Base-by-base conservation (phyloP, 2,329 filamentous ascomycete species). In the Xenosphaeropsis pyriputrescens region DNA sequence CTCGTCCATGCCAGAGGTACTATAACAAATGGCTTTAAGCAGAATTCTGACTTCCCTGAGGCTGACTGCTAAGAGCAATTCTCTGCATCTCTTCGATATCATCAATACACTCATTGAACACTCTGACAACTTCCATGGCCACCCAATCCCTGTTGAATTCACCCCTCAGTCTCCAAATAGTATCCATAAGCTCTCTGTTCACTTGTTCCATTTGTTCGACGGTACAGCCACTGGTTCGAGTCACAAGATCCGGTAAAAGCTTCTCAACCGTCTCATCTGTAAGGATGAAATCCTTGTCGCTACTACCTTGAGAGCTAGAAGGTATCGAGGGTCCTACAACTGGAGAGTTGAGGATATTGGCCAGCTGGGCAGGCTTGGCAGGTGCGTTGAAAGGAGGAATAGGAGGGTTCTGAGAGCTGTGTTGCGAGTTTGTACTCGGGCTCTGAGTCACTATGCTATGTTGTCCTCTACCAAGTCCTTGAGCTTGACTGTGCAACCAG, bases 171-270 rank as follows among this genome's bases (percentile, higher is more conserved):
- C 68, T 69, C 91, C 91, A 98, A 33, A 96, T 72, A 45, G 79
- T 75, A 43, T 89, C 82, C 89, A 96, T 96, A 45, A 96, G 64
- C 47, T 80, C 76, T 6, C 86, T 79, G 56, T 88, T 88, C 55
- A 95, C 79, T 58, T 96, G 89, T 64, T 96, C 89, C 15, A 98
- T 64, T 57, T 98, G 89, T 60, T 98, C 91, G 37, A 98, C 83
- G 0, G 79, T 50, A 22, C 47, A 54, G 2, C 53, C 53, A 19
- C 48, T 52, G 15, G 48, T 49, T 17, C 48, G 45, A 17, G 47
- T 43, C 2, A 49, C 47, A 2, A 56, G 41, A 14, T 40, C 39
- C 11, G 32, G 38, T 1, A 51, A 36, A 9, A 55, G 18, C 18
- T 47, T 41, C 2, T 47, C 42, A 9, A 50, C 33, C 32, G 50